These are phyloP conservation scores for Pleurotus tuoliensis DNA, from an alignment of 768 basidiomycete genomes.

Conservation along the genomic window DNA sequence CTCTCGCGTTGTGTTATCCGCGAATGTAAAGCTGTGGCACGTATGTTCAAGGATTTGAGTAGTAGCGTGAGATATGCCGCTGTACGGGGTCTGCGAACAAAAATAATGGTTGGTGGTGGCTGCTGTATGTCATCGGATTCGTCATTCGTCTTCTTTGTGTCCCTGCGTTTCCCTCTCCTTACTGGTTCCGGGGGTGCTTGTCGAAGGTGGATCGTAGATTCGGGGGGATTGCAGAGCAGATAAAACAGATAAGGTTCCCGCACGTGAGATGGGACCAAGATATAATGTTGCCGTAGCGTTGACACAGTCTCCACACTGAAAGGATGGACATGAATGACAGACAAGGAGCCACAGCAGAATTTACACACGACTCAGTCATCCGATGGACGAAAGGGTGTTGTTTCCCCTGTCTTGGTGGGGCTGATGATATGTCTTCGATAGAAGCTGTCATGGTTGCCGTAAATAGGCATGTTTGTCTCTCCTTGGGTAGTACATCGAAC, in stretches of 20 bases:
- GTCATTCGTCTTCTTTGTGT: slow-evolving; percentile 29
- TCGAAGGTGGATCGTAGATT: slow-evolving; percentile 65
- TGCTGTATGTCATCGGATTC: slow-evolving; percentile 57
- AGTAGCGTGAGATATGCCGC: slow-evolving; percentile 85
- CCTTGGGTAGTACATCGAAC: slow-evolving; percentile 71
- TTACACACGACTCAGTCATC: slow-evolving; percentile 64
- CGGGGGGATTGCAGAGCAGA: slow-evolving; percentile 85
- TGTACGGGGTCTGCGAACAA: slow-evolving; percentile 80
- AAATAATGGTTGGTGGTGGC: slow-evolving; percentile 96
- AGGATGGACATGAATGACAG: slow-evolving; percentile 8
- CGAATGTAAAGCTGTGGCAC: slow-evolving; percentile 89
- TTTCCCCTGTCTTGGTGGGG: slow-evolving; percentile 77
- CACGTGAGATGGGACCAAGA: slow-evolving; percentile 92
- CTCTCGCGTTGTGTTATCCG: slow-evolving; percentile 91
- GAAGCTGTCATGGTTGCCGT: slow-evolving; percentile 91
- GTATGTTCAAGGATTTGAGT: slow-evolving; percentile 74
- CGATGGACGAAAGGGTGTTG: slow-evolving; percentile 83
- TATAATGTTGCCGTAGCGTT: slow-evolving; percentile 81
- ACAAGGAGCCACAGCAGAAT: not conserved
- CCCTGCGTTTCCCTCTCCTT: slow-evolving; percentile 26
- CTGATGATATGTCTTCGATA: slow-evolving; percentile 73
- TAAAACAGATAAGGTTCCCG: slow-evolving; percentile 90
- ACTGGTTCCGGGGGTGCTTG: slow-evolving; percentile 54
- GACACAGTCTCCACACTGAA: slow-evolving; percentile 84
- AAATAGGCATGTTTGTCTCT: slow-evolving; percentile 95